phyloP scores from a whole-genome alignment of 805 yeast genomes.

The Starmera quercuum region DNA sequence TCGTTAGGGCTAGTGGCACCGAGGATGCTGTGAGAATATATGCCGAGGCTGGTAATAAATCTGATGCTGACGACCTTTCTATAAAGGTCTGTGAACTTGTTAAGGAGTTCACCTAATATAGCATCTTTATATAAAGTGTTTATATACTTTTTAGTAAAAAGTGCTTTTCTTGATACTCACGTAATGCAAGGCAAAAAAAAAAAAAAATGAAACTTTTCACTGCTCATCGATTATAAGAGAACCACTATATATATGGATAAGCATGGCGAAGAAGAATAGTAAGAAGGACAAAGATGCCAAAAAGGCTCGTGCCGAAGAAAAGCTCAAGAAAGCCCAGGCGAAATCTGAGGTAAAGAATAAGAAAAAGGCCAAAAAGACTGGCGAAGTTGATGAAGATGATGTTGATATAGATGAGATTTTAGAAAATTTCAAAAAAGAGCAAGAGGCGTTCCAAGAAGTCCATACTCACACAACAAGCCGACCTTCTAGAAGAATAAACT shows the following conservation, averaged over 20 bases:
- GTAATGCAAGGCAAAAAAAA: too few relatives aligned
- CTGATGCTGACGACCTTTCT: constrained; percentile 41
- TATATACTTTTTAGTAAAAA: too few relatives aligned
- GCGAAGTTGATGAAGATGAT: constrained; percentile 80
- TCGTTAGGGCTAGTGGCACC: constrained; percentile 96
- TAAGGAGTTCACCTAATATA: too few relatives aligned
- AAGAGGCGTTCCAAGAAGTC: constrained; percentile 69
- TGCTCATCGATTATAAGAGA: not conserved
- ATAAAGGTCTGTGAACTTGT: constrained; percentile 31
- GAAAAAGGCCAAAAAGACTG: constrained; percentile 65
- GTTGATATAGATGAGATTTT: constrained; percentile 80
- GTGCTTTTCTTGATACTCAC: too few relatives aligned
- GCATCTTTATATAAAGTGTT: too few relatives aligned
- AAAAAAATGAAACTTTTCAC: not conserved
- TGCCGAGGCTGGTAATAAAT: constrained; percentile 67
- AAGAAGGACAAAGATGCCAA: constrained; percentile 87
- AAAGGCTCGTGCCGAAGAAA: constrained; percentile 80
- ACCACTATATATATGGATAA: not conserved
- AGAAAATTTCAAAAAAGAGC: constrained; percentile 71
- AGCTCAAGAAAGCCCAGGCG: constrained; percentile 63
- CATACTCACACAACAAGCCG: constrained; percentile 45
- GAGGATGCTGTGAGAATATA: constrained; percentile 96
- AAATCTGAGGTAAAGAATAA: constrained; percentile 73
- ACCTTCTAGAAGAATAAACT: constrained; percentile 68
- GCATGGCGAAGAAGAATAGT: constrained; percentile 78